A percentile compares a stretch with the other conserved stretches of the same genome.
Conservation (phyloP, 345 rosid species). For the Gossypium stocksii region DNA sequence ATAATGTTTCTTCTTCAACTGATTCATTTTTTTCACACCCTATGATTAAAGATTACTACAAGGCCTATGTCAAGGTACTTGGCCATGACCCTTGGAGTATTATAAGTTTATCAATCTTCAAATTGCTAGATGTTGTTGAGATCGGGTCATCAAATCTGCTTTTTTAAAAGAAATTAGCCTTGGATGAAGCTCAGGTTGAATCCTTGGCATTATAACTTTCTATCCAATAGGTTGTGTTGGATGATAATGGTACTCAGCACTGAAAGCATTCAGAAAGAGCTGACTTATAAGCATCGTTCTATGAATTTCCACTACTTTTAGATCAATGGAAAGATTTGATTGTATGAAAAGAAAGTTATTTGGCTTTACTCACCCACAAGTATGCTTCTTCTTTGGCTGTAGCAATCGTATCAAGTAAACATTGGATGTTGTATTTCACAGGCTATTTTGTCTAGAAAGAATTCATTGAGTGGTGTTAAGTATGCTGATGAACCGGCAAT, state of each 20-base stretch:
- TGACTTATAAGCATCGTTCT: not conserved
- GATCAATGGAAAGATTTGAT: not conserved
- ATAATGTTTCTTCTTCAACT: slow-evolving; percentile 15
- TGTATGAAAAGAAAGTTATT: not conserved
- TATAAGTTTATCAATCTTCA: not conserved
- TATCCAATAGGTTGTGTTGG: not conserved
- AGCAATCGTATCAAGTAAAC: not conserved
- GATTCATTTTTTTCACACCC: slow-evolving; percentile 19
- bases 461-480: slow-evolving; percentile 35
- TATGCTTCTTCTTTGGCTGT: not conserved
- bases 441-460: slow-evolving; percentile 42
- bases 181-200: not conserved
- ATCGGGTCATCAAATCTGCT: slow-evolving; percentile 22
- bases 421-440: slow-evolving; percentile 15
- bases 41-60: slow-evolving; percentile 18
- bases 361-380: not conserved
- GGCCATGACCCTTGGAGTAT: not conserved
- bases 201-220: not conserved
- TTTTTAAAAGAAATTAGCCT: not conserved
- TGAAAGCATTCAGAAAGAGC: not conserved
- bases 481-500: slow-evolving; percentile 46
- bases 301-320: not conserved
- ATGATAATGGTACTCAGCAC: not conserved
- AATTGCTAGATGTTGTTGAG: not conserved
- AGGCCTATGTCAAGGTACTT: slow-evolving; percentile 16